Evolutionary conservation across 495 filamentous ascomycete genomes (phyloP), one percentile per base, ranked within the genome.

Genomic region (Aspergillus incahuasiensis): DNA sequence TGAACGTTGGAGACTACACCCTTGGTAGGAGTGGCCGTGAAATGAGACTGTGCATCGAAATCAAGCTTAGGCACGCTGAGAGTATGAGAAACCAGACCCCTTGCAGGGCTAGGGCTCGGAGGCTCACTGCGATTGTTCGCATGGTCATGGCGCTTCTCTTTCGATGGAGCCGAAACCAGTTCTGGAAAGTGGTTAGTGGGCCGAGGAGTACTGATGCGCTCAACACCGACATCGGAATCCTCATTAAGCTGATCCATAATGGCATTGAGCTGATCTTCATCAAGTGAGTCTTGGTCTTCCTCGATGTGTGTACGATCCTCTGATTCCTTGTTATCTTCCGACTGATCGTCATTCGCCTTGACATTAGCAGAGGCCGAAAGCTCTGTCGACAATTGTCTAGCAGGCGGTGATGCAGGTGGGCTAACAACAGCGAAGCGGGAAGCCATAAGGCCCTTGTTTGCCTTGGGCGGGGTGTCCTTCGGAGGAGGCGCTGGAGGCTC

Each of bases 241-340:
- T 77, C 80, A 63, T 91, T 86, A 48, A 95, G 77, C 45, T 90
- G 86, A 16, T 85, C 84, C 89, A 95, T 94, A 49, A 95, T 78
- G 22, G 83, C 88, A 68, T 95, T 90, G 58, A 95, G 85, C 65
- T 95, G 90, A 52, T 86, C 84, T 56, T 88, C 86, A 40, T 87
- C 84, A 20, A 82, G 82, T 0, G 74, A 75, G 18, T 71, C 73
- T 5, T 66, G 56, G 9, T 54, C 70, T 19, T 69, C 65, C 21
- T 48, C 21, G 21, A 30, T 22, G 20, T 60, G 49, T n/a, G 58
- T 39, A 13, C 39, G 48, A 18, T 60, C 55, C 22, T 64, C 58
- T 6, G 56, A 30, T 34, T 64, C 40, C 51, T 53, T 50, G 21
- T 46, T 46, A 16, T 28, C 48, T 20, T 63, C 54, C 11, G 49